phyloP scores from a whole-genome alignment of 75 land plant genomes.

The Selaginella tamariscina region DNA sequence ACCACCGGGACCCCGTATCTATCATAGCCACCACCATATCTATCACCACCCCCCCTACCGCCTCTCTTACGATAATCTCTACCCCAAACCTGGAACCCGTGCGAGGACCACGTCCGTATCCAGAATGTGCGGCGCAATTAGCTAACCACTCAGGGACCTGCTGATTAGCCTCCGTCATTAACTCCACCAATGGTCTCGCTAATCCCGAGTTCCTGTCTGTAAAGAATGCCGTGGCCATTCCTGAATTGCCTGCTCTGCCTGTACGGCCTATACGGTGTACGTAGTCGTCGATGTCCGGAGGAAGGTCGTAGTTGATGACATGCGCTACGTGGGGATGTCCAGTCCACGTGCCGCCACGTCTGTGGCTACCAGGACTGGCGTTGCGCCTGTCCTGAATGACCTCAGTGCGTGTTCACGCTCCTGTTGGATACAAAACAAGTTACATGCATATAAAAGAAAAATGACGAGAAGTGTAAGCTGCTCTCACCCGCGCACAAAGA shows the following conservation, averaged over 20 bases:
- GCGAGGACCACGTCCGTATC: constrained; percentile 40
- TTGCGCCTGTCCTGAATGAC: constrained; percentile 56
- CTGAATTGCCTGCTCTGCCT: constrained; percentile 78
- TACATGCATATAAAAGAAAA: no score
- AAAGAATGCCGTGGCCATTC: no score
- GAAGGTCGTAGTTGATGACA: no score
- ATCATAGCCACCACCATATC: constrained; percentile 15
- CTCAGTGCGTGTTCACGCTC: constrained; percentile 69
- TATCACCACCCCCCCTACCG: constrained; percentile 23
- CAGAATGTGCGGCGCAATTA: constrained; percentile 38
- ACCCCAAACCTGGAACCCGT: constrained; percentile 77
- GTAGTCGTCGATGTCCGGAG: no score
- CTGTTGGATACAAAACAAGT: constrained; percentile 28
- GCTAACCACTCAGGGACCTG: constrained; percentile 73
- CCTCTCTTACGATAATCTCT: constrained; percentile 55
- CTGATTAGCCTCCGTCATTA: constrained; percentile 80
- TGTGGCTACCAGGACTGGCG: constrained; percentile 82
- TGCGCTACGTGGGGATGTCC: no score
- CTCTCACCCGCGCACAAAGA: neutral
- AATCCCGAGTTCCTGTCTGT: constrained; percentile 55
- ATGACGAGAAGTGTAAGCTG: neutral
- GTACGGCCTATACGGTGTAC: no score
- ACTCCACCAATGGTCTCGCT: constrained; percentile 55
- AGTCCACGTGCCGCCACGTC: no score
- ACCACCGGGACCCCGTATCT: constrained; percentile 20